Percentiles rank a stretch among this genome's conserved stretches.
Conservation (phyloP, 169 alveolate species). For the Plasmodium sp. region DNA sequence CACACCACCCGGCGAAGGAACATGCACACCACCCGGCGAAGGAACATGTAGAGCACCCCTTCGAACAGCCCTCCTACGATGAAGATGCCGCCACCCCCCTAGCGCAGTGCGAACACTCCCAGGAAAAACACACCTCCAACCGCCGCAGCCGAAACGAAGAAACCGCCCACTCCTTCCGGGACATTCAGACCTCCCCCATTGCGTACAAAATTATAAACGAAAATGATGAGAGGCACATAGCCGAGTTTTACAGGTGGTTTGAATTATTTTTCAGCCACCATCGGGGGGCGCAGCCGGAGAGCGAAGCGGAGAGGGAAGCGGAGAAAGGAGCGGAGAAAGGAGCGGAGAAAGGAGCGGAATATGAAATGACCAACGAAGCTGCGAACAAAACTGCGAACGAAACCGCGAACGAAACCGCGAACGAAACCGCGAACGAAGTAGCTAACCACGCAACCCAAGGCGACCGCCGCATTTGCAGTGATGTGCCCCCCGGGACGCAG, state of each 20-base stretch:
- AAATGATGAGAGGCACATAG: conserved; percentile 1
- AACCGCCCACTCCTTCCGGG: not conserved
- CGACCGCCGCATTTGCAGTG: not conserved
- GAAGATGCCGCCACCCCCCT: not conserved
- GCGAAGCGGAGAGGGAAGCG: not conserved
- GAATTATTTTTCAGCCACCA: conserved; percentile 39
- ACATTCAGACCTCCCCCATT: conserved; percentile 56
- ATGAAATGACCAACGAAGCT: too few relatives aligned
- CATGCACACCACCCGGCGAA: too few relatives aligned
- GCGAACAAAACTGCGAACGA: too few relatives aligned
- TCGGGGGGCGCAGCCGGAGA: not conserved
- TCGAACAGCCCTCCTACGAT: not conserved
- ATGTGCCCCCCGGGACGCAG: not conserved
- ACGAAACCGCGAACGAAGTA: not conserved
- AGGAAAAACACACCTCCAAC: not conserved
- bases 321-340: too few relatives aligned
- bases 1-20: too few relatives aligned
- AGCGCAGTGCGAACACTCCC: not conserved
- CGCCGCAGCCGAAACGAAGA: not conserved
- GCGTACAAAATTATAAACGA: conserved; percentile 57
- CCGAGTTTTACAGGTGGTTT: conserved; percentile 66
- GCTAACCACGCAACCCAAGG: not conserved
- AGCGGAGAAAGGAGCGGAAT: too few relatives aligned
- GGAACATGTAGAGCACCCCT: not conserved
- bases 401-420: too few relatives aligned